Evolutionary conservation across 305 asterid species (phyloP), one percentile per base, ranked within the genome.

Genomic region (Fraxinus greggii): DNA sequence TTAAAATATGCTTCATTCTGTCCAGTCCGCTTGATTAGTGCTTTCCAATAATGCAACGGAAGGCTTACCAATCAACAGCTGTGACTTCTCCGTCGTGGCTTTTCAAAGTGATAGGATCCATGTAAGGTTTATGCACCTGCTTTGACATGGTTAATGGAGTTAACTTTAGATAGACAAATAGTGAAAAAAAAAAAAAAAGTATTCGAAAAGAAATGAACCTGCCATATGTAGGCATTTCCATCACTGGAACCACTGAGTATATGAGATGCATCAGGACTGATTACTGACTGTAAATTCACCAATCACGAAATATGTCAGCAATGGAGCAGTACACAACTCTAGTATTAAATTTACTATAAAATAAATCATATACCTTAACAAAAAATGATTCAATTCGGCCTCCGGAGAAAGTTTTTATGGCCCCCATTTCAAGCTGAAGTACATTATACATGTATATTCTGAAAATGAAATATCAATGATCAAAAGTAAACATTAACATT

Each of bases 161-260:
- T 83, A 45, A 56, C n/a, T n/a, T 26, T 19, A 40, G 38, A 31
- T 15, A 19, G 56, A 10, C 29, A 40, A 74, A 79, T 76, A 61
- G 23, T 5, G 1, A 23, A 70, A 83, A 9, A 32, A 61, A 81
- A 28, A 28, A 32, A 61, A 81, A 28, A 28, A 0, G 42, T 69
- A 19, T 32, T 35, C 29, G 86, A 78, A 75, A 84, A 73, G 82
- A 83, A 38, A 76, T 73, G 33, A 45, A 93, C 97, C 97, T 94
- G 93, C 98, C 99, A 94, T 82, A 96, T 76, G 86, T 96, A 93
- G 85, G 98, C 99, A 86, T 90, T 90, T 82, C 99, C 98, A 87
- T 96, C 98, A 82, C 97, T 91, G 33, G 99, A 94, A 76, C 99
- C 99, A 78, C 98, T 91, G 79, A 96, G 97, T 75, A 94, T 84